phyloP scores from a whole-genome alignment of 1,139 yeast genomes.

The Kodamaea sp. region DNA sequence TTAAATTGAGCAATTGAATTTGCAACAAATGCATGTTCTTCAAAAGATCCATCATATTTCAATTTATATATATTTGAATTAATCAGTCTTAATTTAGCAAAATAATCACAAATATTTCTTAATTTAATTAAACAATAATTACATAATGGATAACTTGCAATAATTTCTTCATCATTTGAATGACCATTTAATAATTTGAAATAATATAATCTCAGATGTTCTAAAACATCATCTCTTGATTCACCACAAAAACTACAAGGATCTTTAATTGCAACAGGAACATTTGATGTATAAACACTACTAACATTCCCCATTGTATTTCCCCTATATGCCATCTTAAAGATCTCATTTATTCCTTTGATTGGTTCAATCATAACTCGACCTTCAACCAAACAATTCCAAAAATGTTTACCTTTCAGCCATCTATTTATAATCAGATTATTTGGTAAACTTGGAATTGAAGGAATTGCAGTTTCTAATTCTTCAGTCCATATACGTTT shows the following conservation, averaged over 20 bases:
- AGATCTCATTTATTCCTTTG: conserved; percentile 75
- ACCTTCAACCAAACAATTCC: conserved; percentile 73
- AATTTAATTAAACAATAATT: conserved; percentile 76
- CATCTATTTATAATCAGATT: conserved; percentile 40
- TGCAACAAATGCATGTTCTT: conserved; percentile 18
- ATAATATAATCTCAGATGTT: conserved; percentile 73
- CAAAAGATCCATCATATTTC: conserved; percentile 21
- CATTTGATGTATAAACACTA: conserved; percentile 26
- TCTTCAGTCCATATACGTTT: conserved; percentile 70
- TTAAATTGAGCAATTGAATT: conserved; percentile 18
- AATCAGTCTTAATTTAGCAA: conserved; percentile 66
- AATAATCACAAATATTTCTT: conserved; percentile 75
- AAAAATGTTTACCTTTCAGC: conserved; percentile 50
- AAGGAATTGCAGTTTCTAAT: conserved; percentile 56
- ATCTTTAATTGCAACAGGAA: conserved; percentile 70
- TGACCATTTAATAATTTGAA: conserved; percentile 43
- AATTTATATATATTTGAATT: conserved; percentile 47
- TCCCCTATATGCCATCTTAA: conserved; percentile 27
- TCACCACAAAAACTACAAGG: conserved; percentile 87
- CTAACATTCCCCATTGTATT: conserved; percentile 2
- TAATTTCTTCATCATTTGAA: conserved; percentile 24
- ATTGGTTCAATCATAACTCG: conserved; percentile 83
- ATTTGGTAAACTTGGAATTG: conserved; percentile 32
- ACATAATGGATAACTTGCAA: conserved; percentile 67
- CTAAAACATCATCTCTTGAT: conserved; percentile 59